phyloP scores from a whole-genome alignment of 2,329 filamentous ascomycete genomes.

The Talaromyces sp. region DNA sequence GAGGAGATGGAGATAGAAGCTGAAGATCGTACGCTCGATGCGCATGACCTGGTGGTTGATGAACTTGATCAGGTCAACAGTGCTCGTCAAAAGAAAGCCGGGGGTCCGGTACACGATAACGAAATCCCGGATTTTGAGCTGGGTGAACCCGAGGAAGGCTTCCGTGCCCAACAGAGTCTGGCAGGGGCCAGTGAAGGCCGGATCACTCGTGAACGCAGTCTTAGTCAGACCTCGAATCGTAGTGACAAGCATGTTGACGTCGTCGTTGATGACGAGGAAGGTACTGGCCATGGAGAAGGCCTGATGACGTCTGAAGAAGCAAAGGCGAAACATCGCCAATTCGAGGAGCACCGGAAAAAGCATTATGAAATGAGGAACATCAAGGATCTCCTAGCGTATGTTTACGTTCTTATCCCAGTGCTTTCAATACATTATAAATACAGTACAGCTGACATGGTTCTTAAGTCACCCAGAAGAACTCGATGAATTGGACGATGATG shows the following conservation, averaged over 20 bases:
- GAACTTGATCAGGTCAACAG: conserved; percentile 54
- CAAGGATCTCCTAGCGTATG: conserved; percentile 74
- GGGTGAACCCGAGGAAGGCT: conserved; percentile 79
- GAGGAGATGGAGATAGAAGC: conserved; percentile 48
- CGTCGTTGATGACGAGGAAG: conserved; percentile 66
- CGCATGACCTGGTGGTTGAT: conserved; percentile 64
- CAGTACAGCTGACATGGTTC: background rate
- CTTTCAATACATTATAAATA: background rate
- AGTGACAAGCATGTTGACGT: conserved; percentile 76
- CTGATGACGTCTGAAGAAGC: conserved; percentile 65
- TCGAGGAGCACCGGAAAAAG: conserved; percentile 86
- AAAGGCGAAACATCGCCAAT: conserved; percentile 82
- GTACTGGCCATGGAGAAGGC: conserved; percentile 36
- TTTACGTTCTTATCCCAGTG: background rate
- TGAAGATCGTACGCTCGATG: conserved; percentile 52
- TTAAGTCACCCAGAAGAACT: conserved; percentile 58
- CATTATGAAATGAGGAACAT: conserved; percentile 99
- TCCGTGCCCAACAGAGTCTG: conserved; percentile 40
- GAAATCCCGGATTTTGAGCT: conserved; percentile 90
- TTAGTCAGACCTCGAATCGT: conserved; percentile 25
- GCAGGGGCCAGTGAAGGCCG: conserved; percentile 32
- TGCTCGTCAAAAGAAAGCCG: conserved; percentile 36
- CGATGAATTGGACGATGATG: conserved; percentile 53
- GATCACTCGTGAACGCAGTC: conserved; percentile 38
- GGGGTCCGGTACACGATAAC: conserved; percentile 49